Evolutionary conservation across 192 early-diverging fungal species (phyloP).

Genomic region (Backusella macrospora): DNA sequence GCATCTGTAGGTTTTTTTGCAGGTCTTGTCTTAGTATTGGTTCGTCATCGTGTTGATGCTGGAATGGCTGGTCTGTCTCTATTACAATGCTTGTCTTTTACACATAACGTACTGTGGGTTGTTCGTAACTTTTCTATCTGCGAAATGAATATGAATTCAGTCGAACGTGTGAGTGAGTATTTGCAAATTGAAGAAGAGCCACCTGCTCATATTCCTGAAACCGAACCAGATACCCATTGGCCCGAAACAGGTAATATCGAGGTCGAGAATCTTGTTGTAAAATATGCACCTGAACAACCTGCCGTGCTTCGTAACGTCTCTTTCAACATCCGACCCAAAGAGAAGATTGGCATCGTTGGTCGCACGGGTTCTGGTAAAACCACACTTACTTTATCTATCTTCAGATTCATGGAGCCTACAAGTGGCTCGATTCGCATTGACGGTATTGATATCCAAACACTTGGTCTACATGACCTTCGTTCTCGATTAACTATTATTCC

Average conservation of each 20-base stretch:
- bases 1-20: conserved; percentile 70
- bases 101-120: conserved; percentile 75
- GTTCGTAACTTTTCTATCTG: conserved; percentile 75
- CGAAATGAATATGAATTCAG: conserved; percentile 87
- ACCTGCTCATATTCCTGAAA: neutral
- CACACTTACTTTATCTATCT: conserved; percentile 47
- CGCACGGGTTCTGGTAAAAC: conserved; percentile 57
- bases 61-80: conserved; percentile 86
- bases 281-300: conserved; percentile 47
- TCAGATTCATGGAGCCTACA: conserved; percentile 54
- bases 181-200: conserved; percentile 79
- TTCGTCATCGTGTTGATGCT: conserved; percentile 61
- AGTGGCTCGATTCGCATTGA: conserved; percentile 65
- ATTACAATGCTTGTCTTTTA: conserved; percentile 82
- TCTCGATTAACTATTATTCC: conserved; percentile 85
- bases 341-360: conserved; percentile 57
- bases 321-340: conserved; percentile 41
- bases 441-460: conserved; percentile 65
- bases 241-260: conserved; percentile 38
- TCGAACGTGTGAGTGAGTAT: conserved; percentile 88
- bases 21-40: conserved; percentile 62
- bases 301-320: conserved; percentile 47
- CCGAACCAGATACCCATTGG: conserved; percentile 24
- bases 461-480: conserved; percentile 69
- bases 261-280: conserved; percentile 39